These are phyloP conservation scores for Rhodotorula sp. DNA, from an alignment of 1,284 basidiomycete species.

Conservation along the genomic window DNA sequence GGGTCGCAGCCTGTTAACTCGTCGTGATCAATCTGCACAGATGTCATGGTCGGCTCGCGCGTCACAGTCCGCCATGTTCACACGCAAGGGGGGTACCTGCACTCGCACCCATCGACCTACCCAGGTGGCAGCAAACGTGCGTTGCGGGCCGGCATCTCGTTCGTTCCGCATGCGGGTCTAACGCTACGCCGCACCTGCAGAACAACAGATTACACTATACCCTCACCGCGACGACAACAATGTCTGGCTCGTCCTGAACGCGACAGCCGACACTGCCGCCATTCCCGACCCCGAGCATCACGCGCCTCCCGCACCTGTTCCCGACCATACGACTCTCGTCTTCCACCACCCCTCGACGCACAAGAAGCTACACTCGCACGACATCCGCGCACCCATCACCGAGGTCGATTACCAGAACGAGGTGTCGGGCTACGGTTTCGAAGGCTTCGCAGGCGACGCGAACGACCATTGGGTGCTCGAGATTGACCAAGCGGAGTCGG, in stretches of 20 bases:
- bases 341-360: conserved; percentile 76
- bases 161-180: not conserved
- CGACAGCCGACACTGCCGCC: conserved; percentile 49
- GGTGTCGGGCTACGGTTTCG: conserved; percentile 89
- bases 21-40: conserved; percentile 55
- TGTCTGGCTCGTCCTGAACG: conserved; percentile 72
- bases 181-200: conserved; percentile 51
- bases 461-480: conserved; percentile 97
- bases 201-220: conserved; percentile 98
- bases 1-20: no score
- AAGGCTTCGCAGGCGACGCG: conserved; percentile 77
- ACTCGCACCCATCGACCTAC: conserved; percentile 88
- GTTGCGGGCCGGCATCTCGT: not conserved
- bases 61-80: conserved; percentile 85
- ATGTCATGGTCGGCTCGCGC: conserved; percentile 80
- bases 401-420: conserved; percentile 99
- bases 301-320: conserved; percentile 28
- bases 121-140: conserved; percentile 56
- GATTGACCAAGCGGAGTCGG: conserved; percentile 59
- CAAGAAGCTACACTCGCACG: conserved; percentile 91
- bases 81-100: conserved; percentile 95
- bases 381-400: conserved; percentile 88
- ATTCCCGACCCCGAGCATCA: conserved; percentile 55
- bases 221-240: conserved; percentile 94
- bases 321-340: conserved; percentile 66